Percentiles rank a stretch among this genome's conserved stretches.
Conservation (phyloP, 352 stramenopile species). For the Thalassiosira hispida region DNA sequence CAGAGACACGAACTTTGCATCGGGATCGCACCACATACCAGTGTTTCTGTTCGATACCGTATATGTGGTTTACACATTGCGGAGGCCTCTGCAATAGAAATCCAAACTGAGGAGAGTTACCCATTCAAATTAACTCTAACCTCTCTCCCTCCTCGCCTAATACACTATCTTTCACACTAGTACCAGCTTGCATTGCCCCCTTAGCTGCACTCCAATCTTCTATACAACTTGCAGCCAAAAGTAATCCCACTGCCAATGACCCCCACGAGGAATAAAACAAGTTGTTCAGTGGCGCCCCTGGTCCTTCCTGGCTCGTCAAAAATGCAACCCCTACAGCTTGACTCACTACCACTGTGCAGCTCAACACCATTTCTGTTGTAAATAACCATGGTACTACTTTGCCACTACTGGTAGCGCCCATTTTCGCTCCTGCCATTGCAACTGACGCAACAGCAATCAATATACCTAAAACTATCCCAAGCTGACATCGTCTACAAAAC, state of each 20-base stretch:
- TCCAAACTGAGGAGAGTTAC: neutral
- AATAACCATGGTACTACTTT: conserved; percentile 60
- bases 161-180: conserved; percentile 12
- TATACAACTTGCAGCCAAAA: conserved; percentile 65
- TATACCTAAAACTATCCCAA: conserved; percentile 67
- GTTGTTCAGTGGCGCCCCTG: conserved; percentile 72
- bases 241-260: conserved; percentile 49
- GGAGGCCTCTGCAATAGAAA: neutral
- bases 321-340: conserved; percentile 43
- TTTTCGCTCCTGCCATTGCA: conserved; percentile 70
- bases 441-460: conserved; percentile 59
- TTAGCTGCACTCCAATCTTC: conserved; percentile 64
- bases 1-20: no score
- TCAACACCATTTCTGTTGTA: conserved; percentile 63
- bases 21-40: no score
- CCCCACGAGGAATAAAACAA: conserved; percentile 82
- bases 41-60: no score
- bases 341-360: conserved; percentile 57
- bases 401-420: conserved; percentile 53
- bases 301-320: conserved; percentile 64
- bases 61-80: no score
- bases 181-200: neutral
- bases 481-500: conserved; percentile 73
- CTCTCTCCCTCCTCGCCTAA: conserved; percentile 22
- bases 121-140: neutral